Base-by-base conservation (phyloP, 495 filamentous ascomycete genomes). In the Penicillium cataractarum region DNA sequence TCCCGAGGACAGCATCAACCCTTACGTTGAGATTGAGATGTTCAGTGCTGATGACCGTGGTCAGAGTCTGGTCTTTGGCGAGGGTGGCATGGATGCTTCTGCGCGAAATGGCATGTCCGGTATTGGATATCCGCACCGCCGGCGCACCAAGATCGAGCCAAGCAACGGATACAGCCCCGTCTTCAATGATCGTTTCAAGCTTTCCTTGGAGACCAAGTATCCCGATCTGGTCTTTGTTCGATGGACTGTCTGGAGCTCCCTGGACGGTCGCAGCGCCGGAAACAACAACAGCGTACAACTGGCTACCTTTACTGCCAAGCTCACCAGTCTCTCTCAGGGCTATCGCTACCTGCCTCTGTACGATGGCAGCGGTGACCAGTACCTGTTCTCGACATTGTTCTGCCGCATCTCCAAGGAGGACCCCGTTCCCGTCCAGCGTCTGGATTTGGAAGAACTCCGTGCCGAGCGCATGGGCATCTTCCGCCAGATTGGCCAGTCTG, bases 281-380 rank as follows among this genome's bases (percentile, higher is more conserved):
- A 87, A 80, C 71, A 89, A 89, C 65, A 81, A 84, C 65, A 78
- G 79, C 56, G 77, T 82, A n/a, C 85, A 88, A 17, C 74, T 97
- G 46, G 95, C 92, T 4, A 93, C 87, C 7, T 98, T 92, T 74
- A 97, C 92, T 3, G 95, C 91, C 42, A 98, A 97, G 76, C 86
- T 99, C 46, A 89, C 80, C 78, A 92, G 87, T 63, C 82, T 99
- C 27, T 92, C 93, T 67, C 88, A 96, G 74, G 95, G 95, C n/a
- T 99, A 96, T 69, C 94, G 94, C 53, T 96, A 97, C 65, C 83
- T 99, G 40, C 95, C 94, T n/a, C 82, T 99, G n/a, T 89, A 88
- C 68, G 91, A 97, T 74, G 82, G 84, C 48, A 90, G 91, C 59
- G 95, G 94, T 55, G 92, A 97, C 58, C 91, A 91, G 63, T 97